Evolutionary conservation across 345 rosid species (phyloP).

Genomic region (Salix caprea): DNA sequence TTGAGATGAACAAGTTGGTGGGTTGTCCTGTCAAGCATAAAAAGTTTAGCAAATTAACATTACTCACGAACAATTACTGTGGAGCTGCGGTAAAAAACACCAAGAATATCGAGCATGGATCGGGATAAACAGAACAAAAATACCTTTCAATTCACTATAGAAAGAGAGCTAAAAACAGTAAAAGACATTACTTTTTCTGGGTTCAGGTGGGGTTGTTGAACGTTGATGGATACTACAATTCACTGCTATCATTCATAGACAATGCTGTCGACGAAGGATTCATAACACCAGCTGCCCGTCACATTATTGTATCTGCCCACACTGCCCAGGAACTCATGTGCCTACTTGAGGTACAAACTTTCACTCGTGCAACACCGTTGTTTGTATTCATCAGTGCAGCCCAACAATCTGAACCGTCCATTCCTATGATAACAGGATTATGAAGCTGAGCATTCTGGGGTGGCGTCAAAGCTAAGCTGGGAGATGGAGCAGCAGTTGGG

Average conservation of each 20-base stretch:
- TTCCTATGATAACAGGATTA: conserved; percentile 40
- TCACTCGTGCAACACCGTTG: not conserved
- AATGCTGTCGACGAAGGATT: conserved; percentile 84
- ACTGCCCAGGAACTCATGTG: conserved; percentile 67
- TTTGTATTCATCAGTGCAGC: not conserved
- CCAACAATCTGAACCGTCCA: not conserved
- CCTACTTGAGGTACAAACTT: conserved; percentile 55
- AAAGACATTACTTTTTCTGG: not conserved
- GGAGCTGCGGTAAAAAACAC: not conserved
- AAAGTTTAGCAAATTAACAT: not conserved
- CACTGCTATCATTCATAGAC: conserved; percentile 65
- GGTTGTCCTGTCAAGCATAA: too few species aligned
- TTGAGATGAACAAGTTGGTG: too few species aligned
- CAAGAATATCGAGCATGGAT: not conserved
- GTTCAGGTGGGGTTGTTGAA: conserved; percentile 67
- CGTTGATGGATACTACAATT: conserved; percentile 72
- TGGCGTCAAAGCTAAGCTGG: conserved; percentile 54
- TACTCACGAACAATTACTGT: not conserved
- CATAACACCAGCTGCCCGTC: conserved; percentile 62
- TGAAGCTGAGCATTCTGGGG: conserved; percentile 43
- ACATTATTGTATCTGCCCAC: conserved; percentile 68
- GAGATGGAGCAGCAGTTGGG: conserved; percentile 62
- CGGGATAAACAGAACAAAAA: not conserved
- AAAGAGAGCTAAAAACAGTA: not conserved
- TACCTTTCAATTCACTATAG: not conserved